Evolutionary conservation across 306 rosid genomes (phyloP).

Genomic region (apple (Malus domestica)): DNA sequence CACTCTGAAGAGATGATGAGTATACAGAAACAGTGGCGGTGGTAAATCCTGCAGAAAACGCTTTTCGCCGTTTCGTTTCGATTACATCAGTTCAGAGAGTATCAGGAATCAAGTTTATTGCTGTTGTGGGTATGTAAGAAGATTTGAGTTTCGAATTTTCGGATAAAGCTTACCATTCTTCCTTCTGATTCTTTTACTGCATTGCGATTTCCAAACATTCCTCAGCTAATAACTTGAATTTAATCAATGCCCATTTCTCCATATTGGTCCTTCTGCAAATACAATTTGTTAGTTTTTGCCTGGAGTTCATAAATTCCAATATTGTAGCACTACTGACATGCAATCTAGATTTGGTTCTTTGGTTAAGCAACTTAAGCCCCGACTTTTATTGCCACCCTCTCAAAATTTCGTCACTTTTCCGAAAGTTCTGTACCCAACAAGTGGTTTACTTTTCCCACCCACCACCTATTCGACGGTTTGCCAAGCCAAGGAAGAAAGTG

Average conservation of each 20-base stretch:
- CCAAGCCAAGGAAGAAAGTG: constrained; percentile 20
- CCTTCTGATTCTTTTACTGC: neutral
- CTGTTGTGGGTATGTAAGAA: neutral
- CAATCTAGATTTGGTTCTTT: constrained; percentile 6
- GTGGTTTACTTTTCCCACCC: constrained; percentile 19
- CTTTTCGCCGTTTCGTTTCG: neutral
- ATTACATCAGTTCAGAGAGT: neutral
- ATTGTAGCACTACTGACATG: constrained; percentile 11
- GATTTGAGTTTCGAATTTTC: neutral
- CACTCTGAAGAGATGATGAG: neutral
- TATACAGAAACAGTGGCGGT: neutral
- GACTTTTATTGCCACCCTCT: constrained; percentile 21
- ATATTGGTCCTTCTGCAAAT: neutral
- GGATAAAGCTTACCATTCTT: neutral
- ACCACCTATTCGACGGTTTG: constrained; percentile 53
- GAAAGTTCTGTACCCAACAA: neutral
- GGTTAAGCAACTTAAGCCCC: constrained; percentile 48
- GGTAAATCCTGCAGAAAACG: neutral
- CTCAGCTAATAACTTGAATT: neutral
- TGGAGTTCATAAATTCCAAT: neutral
- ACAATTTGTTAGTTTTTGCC: neutral
- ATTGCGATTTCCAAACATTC: neutral
- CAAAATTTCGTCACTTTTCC: constrained; percentile 5
- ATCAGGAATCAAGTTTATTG: neutral
- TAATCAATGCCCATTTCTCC: neutral